Base-by-base conservation (phyloP, 257 asterid genomes). In the Solanum ossicruentum region DNA sequence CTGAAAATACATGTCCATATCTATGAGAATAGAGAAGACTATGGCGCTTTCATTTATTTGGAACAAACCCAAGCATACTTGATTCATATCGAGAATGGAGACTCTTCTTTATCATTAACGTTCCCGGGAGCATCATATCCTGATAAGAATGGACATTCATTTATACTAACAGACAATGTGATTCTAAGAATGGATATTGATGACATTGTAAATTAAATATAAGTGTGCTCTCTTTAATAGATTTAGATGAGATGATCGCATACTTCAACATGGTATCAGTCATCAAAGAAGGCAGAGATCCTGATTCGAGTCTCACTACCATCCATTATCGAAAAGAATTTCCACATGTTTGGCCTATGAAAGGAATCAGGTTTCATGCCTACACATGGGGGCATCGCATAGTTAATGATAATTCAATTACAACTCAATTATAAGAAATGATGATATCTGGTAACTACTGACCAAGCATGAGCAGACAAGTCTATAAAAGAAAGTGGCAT, bases 21-120 rank as follows among this genome's bases (percentile, higher is more conserved):
- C 81, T 80, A 86, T 52, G 65, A 78, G 66, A 78, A 78, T 21
- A 72, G 10, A 78, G 49, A 78, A 26, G 17, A 10, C 28, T 52
- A 28, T 1, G 17, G 28, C 13, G 23, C 83, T 26, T 78, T 28
- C 66, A 52, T 28, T 78, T 52, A 78, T 28, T 78, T 52, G 83
- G 51, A 78, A 54, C 58, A 77, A 85, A 85, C 75, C 78, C 41
- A 5, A 43, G 60, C 73, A 69, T 94, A 96, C 99, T 92, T 93
- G 92, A 88, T 89, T 91, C 90, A 88, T 88, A 91, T 90, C 18
- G 93, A 84, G 88, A 90, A 86, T 23, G 87, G 86, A 82, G 91
- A 87, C 89, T 91, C 98, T 85, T 88, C 98, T 88, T 93, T 90
- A 67, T 85, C 94, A 86, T 77, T 91, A 88, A 83, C 90, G 83